Percentiles rank a stretch among this genome's conserved stretches.
phyloP scores from a whole-genome alignment of 2,329 filamentous ascomycete genomes.

The Arachnomyces sp. region DNA sequence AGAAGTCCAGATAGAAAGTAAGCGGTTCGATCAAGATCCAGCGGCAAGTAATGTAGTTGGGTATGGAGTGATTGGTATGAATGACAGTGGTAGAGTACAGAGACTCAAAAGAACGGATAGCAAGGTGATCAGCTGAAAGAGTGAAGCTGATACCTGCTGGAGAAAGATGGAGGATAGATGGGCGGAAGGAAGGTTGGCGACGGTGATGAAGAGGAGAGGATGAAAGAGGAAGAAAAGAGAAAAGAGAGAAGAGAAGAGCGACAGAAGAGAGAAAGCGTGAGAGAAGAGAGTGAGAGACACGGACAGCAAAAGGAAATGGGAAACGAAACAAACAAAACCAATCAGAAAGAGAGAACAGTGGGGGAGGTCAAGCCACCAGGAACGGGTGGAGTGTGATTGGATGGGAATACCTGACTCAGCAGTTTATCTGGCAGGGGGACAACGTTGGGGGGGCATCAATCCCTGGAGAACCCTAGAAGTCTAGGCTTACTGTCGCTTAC shows the following conservation, averaged over 20 bases:
- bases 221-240: constrained; percentile 24
- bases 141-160: constrained; percentile 51
- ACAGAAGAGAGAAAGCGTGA: constrained; percentile 7
- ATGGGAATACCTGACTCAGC: no score
- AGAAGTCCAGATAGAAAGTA: constrained; percentile 13
- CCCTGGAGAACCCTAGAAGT: no score
- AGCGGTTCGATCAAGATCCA: constrained; percentile 9
- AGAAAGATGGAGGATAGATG: constrained; percentile 12
- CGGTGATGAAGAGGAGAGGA: constrained; percentile 14
- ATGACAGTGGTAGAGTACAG: constrained; percentile 11
- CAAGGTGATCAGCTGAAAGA: constrained; percentile 53
- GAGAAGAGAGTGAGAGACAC: constrained; percentile 6
- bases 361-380: no score
- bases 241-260: constrained; percentile 19
- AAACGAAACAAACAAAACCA: background rate
- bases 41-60: constrained; percentile 7
- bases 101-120: constrained; percentile 38
- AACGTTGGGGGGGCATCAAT: no score
- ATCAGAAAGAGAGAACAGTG: background rate
- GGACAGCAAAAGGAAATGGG: background rate
- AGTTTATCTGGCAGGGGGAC: no score
- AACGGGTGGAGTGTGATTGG: no score
- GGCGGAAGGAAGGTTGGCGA: constrained; percentile 5
- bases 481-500: no score
- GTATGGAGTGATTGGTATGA: constrained; percentile 10